Evolutionary conservation across 2,329 filamentous ascomycete species (phyloP), one percentile per base, ranked within the genome.

Genomic region (Cryphonectria parasitica): DNA sequence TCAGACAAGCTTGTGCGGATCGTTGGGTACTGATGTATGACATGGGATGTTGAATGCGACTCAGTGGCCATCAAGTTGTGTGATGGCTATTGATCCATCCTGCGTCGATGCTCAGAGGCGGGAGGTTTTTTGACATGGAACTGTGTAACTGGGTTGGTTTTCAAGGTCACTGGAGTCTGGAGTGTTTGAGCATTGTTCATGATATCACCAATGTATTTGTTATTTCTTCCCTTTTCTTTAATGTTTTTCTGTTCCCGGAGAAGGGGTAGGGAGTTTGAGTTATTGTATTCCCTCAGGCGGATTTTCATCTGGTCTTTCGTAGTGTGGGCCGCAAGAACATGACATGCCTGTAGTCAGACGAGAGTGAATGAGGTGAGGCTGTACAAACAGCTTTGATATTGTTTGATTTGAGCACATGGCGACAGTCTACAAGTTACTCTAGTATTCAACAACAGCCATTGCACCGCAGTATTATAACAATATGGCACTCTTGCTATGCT

Each of bases 121-220:
- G 60, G 60, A 70, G 19, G 41, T 25, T n/a, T 60, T 15, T 65
- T 41, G 60, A 61, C 70, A 64, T 67, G 41, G 45, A 11, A 28
- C 22, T 34, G 70, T 61, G 67, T 64, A 67, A 41, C 36, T 54
- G 36, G 41, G 60, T 34, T 25, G 54, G 43, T 61, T 17, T 36
- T 31, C 34, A 10, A 60, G n/a, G 49, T 64, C 31, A 43, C 41
- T 10, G 70, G 70, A 70, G 70, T 72, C n/a, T 64, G 70, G 70
- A 58, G 66, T 69, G 56, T 39, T 22, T 62, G 52, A 43, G 54
- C 31, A 34, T 49, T 65, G 34, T n/a, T 65, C 28, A 61, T 60
- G 67, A 69, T 69, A 69, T 69, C 67, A 69, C 62, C 31, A 52
- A 39, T 25, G 63, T 63, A 22, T 64, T 61, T 54, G n/a, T 28